Percentiles rank a stretch among this genome's conserved stretches.
Conservation (phyloP, 2,329 filamentous ascomycete genomes). For the Penicillium verrucosum region DNA sequence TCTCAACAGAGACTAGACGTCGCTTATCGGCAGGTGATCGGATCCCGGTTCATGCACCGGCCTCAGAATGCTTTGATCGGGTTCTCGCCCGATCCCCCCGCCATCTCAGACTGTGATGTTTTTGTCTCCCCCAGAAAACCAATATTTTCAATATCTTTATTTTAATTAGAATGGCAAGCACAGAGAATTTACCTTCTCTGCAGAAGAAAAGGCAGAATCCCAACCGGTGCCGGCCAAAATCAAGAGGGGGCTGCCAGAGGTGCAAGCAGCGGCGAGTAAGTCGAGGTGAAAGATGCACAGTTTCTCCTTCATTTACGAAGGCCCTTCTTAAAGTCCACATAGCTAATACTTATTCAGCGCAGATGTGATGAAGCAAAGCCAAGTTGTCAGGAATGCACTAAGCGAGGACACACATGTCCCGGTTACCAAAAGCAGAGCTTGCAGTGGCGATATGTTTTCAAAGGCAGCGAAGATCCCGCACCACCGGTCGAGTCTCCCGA, state of each 20-base stretch:
- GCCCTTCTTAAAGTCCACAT: neutral
- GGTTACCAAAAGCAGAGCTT: conserved; percentile 22
- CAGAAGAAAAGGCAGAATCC: conserved; percentile 22
- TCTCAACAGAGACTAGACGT: neutral
- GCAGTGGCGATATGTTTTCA: conserved; percentile 23
- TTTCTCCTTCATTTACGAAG: neutral
- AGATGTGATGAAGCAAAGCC: conserved; percentile 26
- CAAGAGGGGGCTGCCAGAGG: conserved; percentile 22
- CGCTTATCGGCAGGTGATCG: conserved; percentile 10
- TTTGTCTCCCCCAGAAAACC: neutral
- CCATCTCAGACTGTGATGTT: neutral
- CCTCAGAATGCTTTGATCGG: neutral
- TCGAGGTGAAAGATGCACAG: conserved; percentile 15
- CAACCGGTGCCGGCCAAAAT: conserved; percentile 23
- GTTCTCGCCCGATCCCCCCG: conserved; percentile 2
- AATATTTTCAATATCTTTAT: neutral
- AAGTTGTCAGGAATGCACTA: conserved; percentile 22
- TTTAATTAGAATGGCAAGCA: neutral
- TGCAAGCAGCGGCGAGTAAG: conserved; percentile 27
- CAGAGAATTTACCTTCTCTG: neutral
- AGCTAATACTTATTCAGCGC: conserved; percentile 10
- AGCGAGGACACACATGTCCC: conserved; percentile 18
- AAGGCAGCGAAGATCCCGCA: conserved; percentile 4
- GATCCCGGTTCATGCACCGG: conserved; percentile 1
- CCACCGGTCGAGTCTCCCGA: neutral